Evolutionary conservation across 2,329 filamentous ascomycete species (phyloP).

Genomic region (Penicillium sp.): DNA sequence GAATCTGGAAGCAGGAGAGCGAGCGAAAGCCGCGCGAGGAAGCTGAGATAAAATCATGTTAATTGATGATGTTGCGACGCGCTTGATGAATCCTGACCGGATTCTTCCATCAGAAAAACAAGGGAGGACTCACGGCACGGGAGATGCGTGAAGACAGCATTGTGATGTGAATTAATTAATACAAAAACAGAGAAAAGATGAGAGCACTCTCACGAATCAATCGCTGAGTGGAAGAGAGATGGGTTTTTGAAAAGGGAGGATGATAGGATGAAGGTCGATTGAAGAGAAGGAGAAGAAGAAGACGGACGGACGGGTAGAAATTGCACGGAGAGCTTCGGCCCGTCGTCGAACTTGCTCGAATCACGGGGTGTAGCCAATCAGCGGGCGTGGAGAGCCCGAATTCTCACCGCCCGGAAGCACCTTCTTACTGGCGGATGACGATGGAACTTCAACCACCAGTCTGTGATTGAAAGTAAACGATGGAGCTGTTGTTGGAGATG

Average conservation of each 20-base stretch:
- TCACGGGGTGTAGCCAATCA: constrained; percentile 21
- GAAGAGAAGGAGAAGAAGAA: constrained; percentile 18
- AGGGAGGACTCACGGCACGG: constrained; percentile 60
- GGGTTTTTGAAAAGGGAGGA: constrained; percentile 18
- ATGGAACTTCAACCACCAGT: neutral
- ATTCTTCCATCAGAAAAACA: constrained; percentile 1
- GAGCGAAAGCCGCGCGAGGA: constrained; percentile 69
- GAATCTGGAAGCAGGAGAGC: constrained; percentile 63
- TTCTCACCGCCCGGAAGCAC: neutral
- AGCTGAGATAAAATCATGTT: constrained; percentile 49
- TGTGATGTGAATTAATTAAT: constrained; percentile 41
- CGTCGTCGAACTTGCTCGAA: constrained; percentile 38
- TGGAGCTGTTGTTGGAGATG: no score
- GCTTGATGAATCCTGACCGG: constrained; percentile 9
- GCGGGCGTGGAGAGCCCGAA: neutral
- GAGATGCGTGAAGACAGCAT: constrained; percentile 69
- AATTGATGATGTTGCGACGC: constrained; percentile 17
- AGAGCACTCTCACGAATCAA: constrained; percentile 30
- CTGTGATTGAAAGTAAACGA: no score
- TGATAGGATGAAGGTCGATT: constrained; percentile 16
- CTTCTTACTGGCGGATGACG: neutral
- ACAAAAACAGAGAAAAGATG: constrained; percentile 27
- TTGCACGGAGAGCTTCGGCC: constrained; percentile 32
- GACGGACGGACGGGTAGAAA: constrained; percentile 23
- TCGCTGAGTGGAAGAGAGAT: constrained; percentile 22